Conservation (phyloP, 2,329 filamentous ascomycete genomes). For the Cercospora beticola region DNA sequence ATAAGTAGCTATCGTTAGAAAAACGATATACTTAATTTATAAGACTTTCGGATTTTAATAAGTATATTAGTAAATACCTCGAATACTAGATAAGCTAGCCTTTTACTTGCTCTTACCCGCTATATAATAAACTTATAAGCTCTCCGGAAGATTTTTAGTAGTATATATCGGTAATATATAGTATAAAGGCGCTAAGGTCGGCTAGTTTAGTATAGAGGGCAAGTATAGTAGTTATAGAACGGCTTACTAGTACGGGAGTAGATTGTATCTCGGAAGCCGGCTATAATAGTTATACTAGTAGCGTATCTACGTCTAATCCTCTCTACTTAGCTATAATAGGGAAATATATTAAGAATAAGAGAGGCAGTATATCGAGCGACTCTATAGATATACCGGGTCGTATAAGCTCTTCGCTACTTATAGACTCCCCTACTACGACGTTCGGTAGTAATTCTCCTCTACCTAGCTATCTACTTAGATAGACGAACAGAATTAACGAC, state of each 20-base stretch:
- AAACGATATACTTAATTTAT: neutral
- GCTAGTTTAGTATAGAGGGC: neutral
- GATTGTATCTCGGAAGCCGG: neutral
- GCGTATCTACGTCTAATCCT: neutral
- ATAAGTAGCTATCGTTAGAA: neutral
- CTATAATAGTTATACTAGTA: neutral
- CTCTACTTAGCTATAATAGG: neutral
- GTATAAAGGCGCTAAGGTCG: neutral
- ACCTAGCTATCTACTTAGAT: neutral
- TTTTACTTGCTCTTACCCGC: neutral
- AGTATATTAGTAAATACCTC: neutral
- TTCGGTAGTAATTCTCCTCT: neutral
- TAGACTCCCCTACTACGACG: neutral
- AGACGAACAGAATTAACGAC: neutral
- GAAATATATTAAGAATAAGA: neutral
- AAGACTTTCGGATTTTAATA: neutral
- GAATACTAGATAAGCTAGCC: neutral
- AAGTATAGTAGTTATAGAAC: neutral
- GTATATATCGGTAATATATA: neutral
- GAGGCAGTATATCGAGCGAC: neutral
- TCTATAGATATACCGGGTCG: neutral
- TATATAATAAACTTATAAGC: neutral
- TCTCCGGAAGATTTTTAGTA: neutral
- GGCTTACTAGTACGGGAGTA: neutral
- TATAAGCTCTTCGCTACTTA: neutral